Conservation (phyloP, 2,329 filamentous ascomycete species). For the Talaromyces sp. region DNA sequence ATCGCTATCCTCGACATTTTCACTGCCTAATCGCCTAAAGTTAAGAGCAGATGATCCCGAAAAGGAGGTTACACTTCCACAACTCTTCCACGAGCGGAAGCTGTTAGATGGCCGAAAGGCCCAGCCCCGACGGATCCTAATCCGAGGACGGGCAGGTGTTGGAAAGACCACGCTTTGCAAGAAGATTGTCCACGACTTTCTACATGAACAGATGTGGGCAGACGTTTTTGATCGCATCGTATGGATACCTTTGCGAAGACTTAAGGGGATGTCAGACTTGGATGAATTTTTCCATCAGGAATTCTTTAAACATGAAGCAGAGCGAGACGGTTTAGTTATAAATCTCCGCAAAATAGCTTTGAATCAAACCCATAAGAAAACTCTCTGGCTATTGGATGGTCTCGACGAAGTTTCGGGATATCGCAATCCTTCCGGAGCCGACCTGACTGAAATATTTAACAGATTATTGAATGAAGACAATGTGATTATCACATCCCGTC, state of each 20-base stretch:
- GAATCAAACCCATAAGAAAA: neutral
- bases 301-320: neutral
- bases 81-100: conserved; percentile 29
- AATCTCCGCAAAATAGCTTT: neutral
- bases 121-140: conserved; percentile 33
- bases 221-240: conserved; percentile 36
- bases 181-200: conserved; percentile 39
- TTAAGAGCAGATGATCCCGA: conserved; percentile 22
- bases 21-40: conserved; percentile 28
- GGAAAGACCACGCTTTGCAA: conserved; percentile 44
- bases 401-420: no score
- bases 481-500: no score
- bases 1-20: conserved; percentile 24
- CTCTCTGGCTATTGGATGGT: no score
- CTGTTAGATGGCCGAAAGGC: conserved; percentile 15
- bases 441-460: no score
- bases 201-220: conserved; percentile 21
- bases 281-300: conserved; percentile 1
- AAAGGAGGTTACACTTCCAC: conserved; percentile 21
- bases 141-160: conserved; percentile 36
- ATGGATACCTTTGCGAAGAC: conserved; percentile 40
- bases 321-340: neutral
- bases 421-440: no score
- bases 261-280: conserved; percentile 19
- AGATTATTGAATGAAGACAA: no score